Base-by-base conservation (phyloP, 2,329 filamentous ascomycete genomes). In the Colletotrichum sp. region DNA sequence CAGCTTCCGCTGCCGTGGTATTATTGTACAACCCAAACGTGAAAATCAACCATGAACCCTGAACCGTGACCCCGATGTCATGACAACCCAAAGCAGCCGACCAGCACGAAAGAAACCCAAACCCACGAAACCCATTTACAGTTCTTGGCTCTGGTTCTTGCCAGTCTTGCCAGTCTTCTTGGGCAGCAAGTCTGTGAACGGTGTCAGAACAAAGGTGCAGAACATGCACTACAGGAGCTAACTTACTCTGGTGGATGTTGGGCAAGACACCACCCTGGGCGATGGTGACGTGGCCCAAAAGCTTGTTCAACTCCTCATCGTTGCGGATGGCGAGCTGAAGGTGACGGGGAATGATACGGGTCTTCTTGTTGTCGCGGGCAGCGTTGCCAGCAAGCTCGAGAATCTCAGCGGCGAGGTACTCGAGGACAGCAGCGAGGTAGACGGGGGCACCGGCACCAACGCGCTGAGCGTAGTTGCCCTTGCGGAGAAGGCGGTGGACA, bases 331-430 rank as follows among this genome's bases (percentile, higher is more conserved):
- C 97, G 82, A 99, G 95, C 91, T 99, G 97, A 64, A 99, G 93
- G 89, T 99, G 97, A 88, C 97, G 96, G 80, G 97, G 97, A 78
- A 99, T 99, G 90, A 99, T 99, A 94, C 97, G 96, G 80, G 96
- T 99, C 95, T 99, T 99, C 95, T 99, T 99, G 94, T 99, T 98
- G 90, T 99, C 97, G 83, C 97, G 96, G 79, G 97, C 97, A 83
- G 97, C 97, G 88, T 99, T 99, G 83, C 97, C 97, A 87, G 97
- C 97, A 89, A 99, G 90, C 90, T 99, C 97, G 84, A 99, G 96
- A 82, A 99, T 98, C 91, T 99, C 97, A 80, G 97, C 97, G 81
- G 97, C 96, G 76, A 99, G 94, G 87, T 99, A 99, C 90, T 99
- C 97, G 66, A 99, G 95, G 72, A 99, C 97, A 72, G 96, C 96